Conservation (phyloP, 1,139 yeast species). For the Suhomyces choctaworum region DNA sequence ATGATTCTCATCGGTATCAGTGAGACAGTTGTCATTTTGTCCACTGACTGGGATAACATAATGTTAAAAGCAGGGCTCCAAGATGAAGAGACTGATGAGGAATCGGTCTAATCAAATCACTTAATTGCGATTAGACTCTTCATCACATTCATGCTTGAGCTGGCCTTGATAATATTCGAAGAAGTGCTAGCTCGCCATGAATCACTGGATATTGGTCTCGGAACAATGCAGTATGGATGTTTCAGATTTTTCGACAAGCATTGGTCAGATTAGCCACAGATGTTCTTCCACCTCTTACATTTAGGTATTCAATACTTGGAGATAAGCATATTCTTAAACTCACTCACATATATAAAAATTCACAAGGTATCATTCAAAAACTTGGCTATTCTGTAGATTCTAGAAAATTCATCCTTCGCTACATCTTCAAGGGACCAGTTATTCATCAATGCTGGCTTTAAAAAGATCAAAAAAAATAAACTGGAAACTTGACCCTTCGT, state of each 20-base stretch:
- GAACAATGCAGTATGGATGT: too few species aligned
- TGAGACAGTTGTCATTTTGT: constrained; percentile 48
- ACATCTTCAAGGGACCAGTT: constrained; percentile 10
- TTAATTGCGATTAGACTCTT: too few species aligned
- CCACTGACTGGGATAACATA: constrained; percentile 45
- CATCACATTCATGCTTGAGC: too few species aligned
- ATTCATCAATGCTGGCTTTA: constrained; percentile 11
- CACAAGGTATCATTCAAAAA: constrained; percentile 27
- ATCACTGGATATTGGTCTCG: too few species aligned
- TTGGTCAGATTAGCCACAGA: too few species aligned
- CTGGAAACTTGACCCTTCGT: constrained; percentile 41
- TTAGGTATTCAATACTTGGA: too few species aligned
- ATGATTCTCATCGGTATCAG: constrained; percentile 65
- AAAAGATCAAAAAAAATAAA: constrained; percentile 34
- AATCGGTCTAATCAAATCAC: constrained; percentile 5
- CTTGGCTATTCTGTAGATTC: constrained; percentile 27
- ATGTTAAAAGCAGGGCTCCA: constrained; percentile 31
- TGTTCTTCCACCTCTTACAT: too few species aligned
- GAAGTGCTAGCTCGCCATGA: too few species aligned
- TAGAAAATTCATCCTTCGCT: constrained; percentile 25
- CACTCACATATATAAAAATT: background rate
- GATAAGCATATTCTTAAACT: too few species aligned
- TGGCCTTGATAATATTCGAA: too few species aligned
- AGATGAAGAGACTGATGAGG: constrained; percentile 24
- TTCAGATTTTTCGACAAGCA: too few species aligned